Evolutionary conservation across 2,329 filamentous ascomycete genomes (phyloP).

Genomic region (Epichloe elymi): DNA sequence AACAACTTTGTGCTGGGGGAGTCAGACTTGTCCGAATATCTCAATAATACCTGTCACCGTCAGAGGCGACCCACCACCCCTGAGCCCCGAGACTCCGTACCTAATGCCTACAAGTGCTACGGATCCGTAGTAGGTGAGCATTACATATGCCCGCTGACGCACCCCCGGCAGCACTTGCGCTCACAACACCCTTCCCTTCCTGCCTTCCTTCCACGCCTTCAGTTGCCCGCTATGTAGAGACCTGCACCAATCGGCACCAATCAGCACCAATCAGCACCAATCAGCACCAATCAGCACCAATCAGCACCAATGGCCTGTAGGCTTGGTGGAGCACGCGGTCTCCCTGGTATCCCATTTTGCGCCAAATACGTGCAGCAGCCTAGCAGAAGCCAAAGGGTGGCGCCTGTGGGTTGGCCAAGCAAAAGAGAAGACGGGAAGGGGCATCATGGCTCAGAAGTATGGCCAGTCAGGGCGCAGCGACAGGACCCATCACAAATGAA

Average conservation of each 20-base stretch:
- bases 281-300: background rate
- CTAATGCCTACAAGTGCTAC: too few species aligned
- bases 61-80: too few species aligned
- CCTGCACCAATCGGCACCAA: background rate
- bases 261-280: conserved; percentile 1
- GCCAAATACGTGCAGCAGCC: conserved; percentile 3
- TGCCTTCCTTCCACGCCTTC: background rate
- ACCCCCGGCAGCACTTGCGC: too few species aligned
- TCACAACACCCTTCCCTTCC: background rate
- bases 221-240: background rate
- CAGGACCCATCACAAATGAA: background rate
- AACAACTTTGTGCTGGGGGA: too few species aligned
- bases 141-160: too few species aligned
- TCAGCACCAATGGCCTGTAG: background rate
- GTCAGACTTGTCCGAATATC: too few species aligned
- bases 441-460: conserved; percentile 8
- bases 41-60: too few species aligned
- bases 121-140: too few species aligned
- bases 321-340: conserved; percentile 2
- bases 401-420: conserved; percentile 2
- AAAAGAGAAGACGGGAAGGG: conserved; percentile 8
- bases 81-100: too few species aligned
- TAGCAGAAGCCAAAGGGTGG: conserved; percentile 2
- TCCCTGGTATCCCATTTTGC: conserved; percentile 5
- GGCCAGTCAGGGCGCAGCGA: background rate